These are phyloP conservation scores for Bipolaris oryzae DNA, from an alignment of 2,329 filamentous ascomycete species.

Conservation along the genomic window DNA sequence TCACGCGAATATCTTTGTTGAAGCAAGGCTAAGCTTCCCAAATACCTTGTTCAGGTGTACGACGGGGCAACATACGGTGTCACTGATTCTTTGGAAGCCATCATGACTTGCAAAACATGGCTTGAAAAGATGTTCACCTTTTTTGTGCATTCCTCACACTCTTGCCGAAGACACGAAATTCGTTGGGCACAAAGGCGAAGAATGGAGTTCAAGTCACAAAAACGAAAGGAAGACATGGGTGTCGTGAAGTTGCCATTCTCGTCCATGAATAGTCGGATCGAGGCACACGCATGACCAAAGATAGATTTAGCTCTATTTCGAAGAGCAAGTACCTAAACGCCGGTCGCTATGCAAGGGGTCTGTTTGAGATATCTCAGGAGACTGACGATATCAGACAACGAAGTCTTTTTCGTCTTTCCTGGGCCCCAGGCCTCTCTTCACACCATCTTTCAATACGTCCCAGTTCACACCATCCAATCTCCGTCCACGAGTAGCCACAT, in stretches of 20 bases:
- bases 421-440: conserved; percentile 45
- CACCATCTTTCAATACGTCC: conserved; percentile 51
- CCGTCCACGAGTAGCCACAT: conserved; percentile 45
- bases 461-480: conserved; percentile 59
- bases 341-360: conserved; percentile 1
- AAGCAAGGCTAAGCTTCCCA: background rate
- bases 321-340: background rate
- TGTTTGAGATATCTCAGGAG: background rate
- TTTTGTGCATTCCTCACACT: background rate
- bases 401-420: conserved; percentile 36
- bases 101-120: background rate
- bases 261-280: background rate
- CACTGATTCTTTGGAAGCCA: background rate
- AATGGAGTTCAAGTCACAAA: background rate
- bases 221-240: background rate
- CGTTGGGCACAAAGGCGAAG: background rate
- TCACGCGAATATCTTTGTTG: background rate
- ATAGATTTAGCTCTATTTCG: background rate
- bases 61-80: background rate
- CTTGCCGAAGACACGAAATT: background rate
- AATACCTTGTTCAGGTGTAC: background rate
- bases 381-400: conserved; percentile 9
- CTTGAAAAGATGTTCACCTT: too few species aligned
- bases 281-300: background rate
- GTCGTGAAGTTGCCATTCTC: background rate